phyloP scores from a whole-genome alignment of 352 stramenopile species.

The Globisporangium carolinianum region DNA sequence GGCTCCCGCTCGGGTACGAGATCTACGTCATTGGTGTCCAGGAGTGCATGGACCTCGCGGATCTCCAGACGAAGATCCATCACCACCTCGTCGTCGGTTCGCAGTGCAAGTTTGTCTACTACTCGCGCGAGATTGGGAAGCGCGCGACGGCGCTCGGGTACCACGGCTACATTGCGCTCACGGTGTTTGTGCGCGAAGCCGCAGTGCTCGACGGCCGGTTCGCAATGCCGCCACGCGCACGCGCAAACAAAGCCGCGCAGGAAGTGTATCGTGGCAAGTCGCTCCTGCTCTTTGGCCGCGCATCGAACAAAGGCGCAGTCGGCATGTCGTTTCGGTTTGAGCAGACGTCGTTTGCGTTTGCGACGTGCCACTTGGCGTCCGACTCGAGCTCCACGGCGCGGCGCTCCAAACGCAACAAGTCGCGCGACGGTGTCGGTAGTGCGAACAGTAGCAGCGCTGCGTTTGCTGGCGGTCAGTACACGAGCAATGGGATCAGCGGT shows the following conservation, averaged over 20 bases:
- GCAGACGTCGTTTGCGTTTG: conserved; percentile 56
- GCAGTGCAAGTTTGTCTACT: conserved; percentile 62
- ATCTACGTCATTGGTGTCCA: conserved; percentile 18
- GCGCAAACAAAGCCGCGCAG: conserved; percentile 49
- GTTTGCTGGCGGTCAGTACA: too few species aligned
- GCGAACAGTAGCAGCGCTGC: background rate
- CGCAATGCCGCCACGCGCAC: conserved; percentile 49
- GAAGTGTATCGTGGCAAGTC: conserved; percentile 78
- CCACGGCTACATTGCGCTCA: conserved; percentile 85
- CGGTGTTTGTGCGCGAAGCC: conserved; percentile 68
- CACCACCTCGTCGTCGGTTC: conserved; percentile 49
- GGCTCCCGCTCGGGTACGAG: conserved; percentile 44
- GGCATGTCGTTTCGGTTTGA: conserved; percentile 54
- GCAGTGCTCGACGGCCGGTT: conserved; percentile 60
- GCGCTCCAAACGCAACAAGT: conserved; percentile 20
- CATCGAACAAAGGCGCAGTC: conserved; percentile 67
- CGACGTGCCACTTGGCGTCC: conserved; percentile 82
- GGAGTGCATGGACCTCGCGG: conserved; percentile 83
- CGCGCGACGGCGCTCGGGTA: conserved; percentile 71
- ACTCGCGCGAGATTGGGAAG: conserved; percentile 77
- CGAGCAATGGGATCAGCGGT: background rate
- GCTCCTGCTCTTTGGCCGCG: conserved; percentile 63
- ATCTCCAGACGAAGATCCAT: conserved; percentile 61
- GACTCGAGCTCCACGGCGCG: conserved; percentile 57
- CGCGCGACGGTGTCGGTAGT: conserved; percentile 2